Percentiles rank a stretch among this genome's conserved stretches.
Conservation (phyloP, 2,329 filamentous ascomycete genomes). For the Penicillium fuscoglaucum region DNA sequence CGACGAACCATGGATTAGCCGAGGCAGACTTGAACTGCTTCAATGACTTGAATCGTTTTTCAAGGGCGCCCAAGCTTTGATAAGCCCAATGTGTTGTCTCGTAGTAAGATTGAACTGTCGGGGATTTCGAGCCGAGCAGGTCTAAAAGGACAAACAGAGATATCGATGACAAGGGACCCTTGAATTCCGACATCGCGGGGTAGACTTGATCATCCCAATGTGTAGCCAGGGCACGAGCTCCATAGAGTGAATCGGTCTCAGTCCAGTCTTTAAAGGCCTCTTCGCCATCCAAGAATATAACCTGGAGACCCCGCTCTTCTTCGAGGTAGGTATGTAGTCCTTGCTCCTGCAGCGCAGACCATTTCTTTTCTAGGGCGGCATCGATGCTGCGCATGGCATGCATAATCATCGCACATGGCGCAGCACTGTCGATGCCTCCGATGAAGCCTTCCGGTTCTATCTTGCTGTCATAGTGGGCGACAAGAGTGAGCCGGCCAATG, state of each 20-base stretch:
- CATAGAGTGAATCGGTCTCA: constrained; percentile 80
- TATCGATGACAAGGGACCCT: constrained; percentile 74
- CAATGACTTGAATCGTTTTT: constrained; percentile 69
- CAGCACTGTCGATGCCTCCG: constrained; percentile 89
- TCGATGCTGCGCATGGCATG: constrained; percentile 78
- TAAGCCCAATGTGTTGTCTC: constrained; percentile 93
- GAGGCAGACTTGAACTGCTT: constrained; percentile 63
- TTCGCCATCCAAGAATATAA: constrained; percentile 88
- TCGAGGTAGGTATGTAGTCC: constrained; percentile 59
- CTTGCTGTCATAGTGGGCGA: constrained; percentile 92
- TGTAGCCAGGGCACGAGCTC: constrained; percentile 76
- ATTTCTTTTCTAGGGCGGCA: constrained; percentile 74
- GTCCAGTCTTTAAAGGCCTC: constrained; percentile 86
- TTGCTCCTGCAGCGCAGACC: constrained; percentile 67
- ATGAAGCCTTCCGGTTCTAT: constrained; percentile 80
- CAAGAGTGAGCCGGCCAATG: constrained; percentile 77
- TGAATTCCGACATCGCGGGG: constrained; percentile 71
- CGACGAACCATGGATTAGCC: constrained; percentile 61
- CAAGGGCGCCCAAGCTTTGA: constrained; percentile 69
- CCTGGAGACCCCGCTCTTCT: constrained; percentile 79
- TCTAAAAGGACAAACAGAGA: constrained; percentile 90
- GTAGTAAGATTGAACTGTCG: constrained; percentile 81
- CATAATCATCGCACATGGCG: constrained; percentile 90
- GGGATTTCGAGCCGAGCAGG: constrained; percentile 70
- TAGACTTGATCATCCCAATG: constrained; percentile 74